phyloP scores from a whole-genome alignment of 305 asterid genomes.

The Solanum hybrid region DNA sequence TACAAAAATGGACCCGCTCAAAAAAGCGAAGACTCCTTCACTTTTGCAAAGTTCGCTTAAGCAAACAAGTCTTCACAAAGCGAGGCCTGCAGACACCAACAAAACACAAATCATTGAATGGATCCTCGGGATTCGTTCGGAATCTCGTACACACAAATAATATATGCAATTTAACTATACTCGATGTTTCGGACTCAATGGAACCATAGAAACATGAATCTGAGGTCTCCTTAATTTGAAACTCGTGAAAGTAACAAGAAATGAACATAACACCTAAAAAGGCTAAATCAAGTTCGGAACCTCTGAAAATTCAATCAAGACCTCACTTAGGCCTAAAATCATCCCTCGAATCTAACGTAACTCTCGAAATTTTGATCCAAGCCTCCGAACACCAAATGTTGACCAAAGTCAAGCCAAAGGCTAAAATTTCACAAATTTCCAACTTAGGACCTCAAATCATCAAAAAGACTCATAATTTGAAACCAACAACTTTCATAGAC shows the following conservation, averaged over 20 bases:
- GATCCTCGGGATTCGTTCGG: accelerated
- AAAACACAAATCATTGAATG: neutral
- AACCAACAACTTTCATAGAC: accelerated
- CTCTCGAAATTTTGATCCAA: neutral
- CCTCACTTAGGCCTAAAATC: neutral
- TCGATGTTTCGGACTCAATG: neutral
- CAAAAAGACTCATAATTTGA: too few relatives aligned
- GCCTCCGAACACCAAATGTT: neutral
- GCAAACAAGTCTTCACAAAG: neutral
- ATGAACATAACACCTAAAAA: neutral
- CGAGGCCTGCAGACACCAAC: neutral
- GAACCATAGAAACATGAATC: neutral
- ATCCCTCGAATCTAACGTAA: neutral
- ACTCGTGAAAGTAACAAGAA: neutral
- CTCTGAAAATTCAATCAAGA: neutral
- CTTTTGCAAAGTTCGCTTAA: neutral
- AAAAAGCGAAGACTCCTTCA: too few relatives aligned
- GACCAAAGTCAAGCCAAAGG: neutral
- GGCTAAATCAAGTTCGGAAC: neutral
- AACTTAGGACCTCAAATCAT: neutral
- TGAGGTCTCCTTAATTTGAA: neutral
- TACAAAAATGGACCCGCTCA: neutral
- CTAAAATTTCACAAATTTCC: neutral
- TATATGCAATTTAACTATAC: neutral
- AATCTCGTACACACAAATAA: neutral